A percentile compares a stretch with the other conserved stretches of the same genome.
These are phyloP conservation scores for Malus sieversii DNA, from an alignment of 306 rosid species.

Conservation along the genomic window DNA sequence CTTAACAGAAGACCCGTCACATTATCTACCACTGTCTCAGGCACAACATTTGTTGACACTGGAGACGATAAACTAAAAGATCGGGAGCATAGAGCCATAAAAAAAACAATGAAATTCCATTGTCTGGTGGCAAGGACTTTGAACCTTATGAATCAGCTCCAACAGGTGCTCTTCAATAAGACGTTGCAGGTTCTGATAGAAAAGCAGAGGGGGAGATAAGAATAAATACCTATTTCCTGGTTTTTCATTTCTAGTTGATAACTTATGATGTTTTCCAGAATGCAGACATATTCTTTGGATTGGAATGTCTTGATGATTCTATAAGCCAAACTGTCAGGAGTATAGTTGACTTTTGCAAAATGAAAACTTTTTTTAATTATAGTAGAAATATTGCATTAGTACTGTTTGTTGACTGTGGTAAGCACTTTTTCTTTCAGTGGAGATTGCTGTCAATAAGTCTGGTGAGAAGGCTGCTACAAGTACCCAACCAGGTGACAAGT, in stretches of 20 bases:
- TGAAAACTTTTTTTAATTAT: not conserved
- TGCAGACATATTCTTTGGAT: constrained; percentile 47
- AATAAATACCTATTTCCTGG: not conserved
- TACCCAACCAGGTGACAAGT: too few species aligned
- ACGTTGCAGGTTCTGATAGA: constrained; percentile 28
- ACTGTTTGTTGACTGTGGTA: not conserved
- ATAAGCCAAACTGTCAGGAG: constrained; percentile 30
- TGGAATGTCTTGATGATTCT: constrained; percentile 53
- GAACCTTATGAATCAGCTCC: constrained; percentile 29
- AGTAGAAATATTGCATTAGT: not conserved
- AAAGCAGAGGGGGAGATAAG: constrained; percentile 52
- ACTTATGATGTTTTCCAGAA: constrained; percentile 30
- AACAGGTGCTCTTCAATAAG: constrained; percentile 20
- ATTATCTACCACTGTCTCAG: constrained; percentile 15
- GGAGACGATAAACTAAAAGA: not conserved
- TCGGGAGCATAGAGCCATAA: constrained; percentile 11
- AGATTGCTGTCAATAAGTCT: not conserved
- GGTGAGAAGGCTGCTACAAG: too few species aligned
- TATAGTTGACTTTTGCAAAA: constrained; percentile 26
- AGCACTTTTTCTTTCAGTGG: not conserved
- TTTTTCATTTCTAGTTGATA: constrained; percentile 7
- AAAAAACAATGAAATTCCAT: constrained; percentile 13
- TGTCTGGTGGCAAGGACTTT: constrained; percentile 15
- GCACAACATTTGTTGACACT: constrained; percentile 23
- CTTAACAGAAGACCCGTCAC: constrained; percentile 14